phyloP scores from a whole-genome alignment of 805 yeast species.

The Wickerhamomyces bisporus region DNA sequence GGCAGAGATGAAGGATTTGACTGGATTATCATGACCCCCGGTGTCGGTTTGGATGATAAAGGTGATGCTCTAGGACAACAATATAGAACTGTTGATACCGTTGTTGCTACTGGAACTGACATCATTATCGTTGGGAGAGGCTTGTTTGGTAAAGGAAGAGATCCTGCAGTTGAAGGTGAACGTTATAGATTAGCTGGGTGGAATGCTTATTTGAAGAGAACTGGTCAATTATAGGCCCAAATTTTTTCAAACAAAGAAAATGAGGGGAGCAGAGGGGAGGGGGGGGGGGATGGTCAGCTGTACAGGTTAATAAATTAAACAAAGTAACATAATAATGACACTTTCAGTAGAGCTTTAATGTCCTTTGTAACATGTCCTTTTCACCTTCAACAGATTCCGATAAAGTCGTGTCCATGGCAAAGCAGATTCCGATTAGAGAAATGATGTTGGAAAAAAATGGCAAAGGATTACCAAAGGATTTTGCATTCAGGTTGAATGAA shows the following conservation, averaged over 20 bases:
- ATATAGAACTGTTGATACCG: constrained; percentile 87
- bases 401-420: too few species aligned
- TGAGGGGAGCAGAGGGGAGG: neutral
- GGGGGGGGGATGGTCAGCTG: neutral
- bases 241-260: too few species aligned
- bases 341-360: too few species aligned
- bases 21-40: constrained; percentile 97
- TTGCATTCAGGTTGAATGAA: too few species aligned
- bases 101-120: constrained; percentile 81
- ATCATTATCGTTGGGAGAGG: constrained; percentile 99
- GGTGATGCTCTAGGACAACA: constrained; percentile 97
- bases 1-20: constrained; percentile 82
- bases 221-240: constrained; percentile 1
- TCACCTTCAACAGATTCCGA: too few species aligned
- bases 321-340: too few species aligned
- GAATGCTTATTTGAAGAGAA: constrained; percentile 68
- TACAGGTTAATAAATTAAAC: neutral
- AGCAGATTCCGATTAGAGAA: too few species aligned
- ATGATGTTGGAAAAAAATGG: too few species aligned
- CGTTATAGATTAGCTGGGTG: constrained; percentile 94
- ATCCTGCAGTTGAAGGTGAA: constrained; percentile 80
- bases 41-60: constrained; percentile 95
- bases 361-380: too few species aligned
- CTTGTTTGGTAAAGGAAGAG: constrained; percentile 88
- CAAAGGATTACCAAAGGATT: too few species aligned